These are phyloP conservation scores for Bipolaris victoriae DNA, from an alignment of 2,329 filamentous ascomycete species.

Conservation along the genomic window DNA sequence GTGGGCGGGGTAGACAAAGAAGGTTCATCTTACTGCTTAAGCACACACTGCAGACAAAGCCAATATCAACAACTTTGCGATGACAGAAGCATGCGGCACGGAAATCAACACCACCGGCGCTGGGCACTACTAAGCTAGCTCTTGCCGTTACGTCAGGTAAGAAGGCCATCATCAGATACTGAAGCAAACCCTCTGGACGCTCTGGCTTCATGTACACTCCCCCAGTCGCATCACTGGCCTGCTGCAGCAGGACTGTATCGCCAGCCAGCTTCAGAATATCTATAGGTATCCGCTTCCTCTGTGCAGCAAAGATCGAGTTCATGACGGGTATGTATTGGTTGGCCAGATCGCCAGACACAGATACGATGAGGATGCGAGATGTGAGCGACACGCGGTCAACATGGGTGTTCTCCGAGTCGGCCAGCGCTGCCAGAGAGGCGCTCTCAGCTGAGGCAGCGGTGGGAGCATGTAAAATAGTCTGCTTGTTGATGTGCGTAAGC, in stretches of 20 bases:
- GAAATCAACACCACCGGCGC: constrained; percentile 89
- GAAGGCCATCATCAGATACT: constrained; percentile 95
- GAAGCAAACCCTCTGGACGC: constrained; percentile 68
- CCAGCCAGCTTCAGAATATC: constrained; percentile 88
- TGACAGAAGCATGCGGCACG: constrained; percentile 99
- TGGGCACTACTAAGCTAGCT: constrained; percentile 74
- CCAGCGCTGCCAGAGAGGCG: constrained; percentile 53
- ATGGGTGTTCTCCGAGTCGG: constrained; percentile 46
- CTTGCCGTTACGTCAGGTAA: constrained; percentile 72
- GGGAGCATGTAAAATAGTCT: constrained; percentile 60
- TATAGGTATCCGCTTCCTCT: constrained; percentile 84
- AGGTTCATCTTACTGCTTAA: constrained; percentile 68
- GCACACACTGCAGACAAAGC: constrained; percentile 95
- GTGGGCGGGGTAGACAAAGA: constrained; percentile 10
- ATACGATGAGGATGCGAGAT: constrained; percentile 86
- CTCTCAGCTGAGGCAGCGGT: constrained; percentile 52
- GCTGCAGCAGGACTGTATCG: constrained; percentile 89
- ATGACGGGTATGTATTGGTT: constrained; percentile 97
- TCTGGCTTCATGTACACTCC: constrained; percentile 70
- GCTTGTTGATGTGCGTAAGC: constrained; percentile 88
- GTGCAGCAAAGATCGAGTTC: constrained; percentile 96
- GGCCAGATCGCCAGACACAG: constrained; percentile 84
- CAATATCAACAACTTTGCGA: constrained; percentile 84
- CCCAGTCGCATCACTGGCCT: constrained; percentile 77
- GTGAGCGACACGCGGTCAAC: constrained; percentile 62